Conservation (phyloP, 441 rosid genomes). For the Populus hybrid region DNA sequence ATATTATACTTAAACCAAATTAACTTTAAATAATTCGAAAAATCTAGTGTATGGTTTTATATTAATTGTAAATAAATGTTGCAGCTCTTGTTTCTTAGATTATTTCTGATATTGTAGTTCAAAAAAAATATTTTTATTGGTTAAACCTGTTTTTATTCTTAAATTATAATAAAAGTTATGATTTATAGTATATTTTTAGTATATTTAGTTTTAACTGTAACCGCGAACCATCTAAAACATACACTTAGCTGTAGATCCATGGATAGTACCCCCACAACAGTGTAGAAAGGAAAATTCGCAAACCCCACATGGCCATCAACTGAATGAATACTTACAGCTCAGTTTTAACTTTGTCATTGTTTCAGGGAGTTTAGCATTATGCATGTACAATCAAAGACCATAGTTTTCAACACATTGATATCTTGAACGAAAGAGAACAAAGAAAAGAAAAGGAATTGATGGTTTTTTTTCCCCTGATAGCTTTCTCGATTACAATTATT, state of each 20-base stretch:
- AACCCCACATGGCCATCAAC: neutral
- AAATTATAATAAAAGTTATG: too few relatives aligned
- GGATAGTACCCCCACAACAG: neutral
- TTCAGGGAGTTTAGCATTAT: neutral
- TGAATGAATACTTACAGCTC: neutral
- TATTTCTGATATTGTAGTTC: neutral
- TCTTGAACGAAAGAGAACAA: neutral
- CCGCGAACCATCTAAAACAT: too few relatives aligned
- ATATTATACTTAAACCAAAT: too few relatives aligned
- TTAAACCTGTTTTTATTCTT: too few relatives aligned
- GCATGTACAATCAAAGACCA: neutral
- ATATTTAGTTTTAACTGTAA: too few relatives aligned
- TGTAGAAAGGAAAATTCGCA: neutral
- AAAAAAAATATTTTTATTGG: too few relatives aligned
- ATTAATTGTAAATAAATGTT: too few relatives aligned
- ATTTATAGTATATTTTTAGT: too few relatives aligned
- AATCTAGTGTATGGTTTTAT: too few relatives aligned
- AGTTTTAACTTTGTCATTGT: neutral
- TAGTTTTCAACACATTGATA: neutral
- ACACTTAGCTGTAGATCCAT: too few relatives aligned
- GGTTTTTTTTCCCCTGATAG: neutral
- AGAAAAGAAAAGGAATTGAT: too few relatives aligned
- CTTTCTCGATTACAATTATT: neutral
- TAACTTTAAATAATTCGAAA: too few relatives aligned
- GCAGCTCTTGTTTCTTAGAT: neutral